Conservation (phyloP, 2,329 filamentous ascomycete species). For the Fusarium vanettenii region DNA sequence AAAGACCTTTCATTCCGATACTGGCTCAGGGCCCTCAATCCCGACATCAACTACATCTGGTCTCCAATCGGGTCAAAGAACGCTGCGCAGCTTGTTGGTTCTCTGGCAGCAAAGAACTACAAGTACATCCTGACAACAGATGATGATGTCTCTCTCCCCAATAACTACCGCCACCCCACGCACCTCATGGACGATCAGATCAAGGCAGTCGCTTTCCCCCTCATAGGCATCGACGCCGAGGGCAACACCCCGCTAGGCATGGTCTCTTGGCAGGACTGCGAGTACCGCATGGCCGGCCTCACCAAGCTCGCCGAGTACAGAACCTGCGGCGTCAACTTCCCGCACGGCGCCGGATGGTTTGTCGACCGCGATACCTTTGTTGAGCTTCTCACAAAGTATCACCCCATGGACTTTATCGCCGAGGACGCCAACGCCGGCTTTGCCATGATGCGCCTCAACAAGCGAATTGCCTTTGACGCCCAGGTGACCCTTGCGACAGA, state of each 20-base stretch:
- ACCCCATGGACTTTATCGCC: slow-evolving; percentile 20
- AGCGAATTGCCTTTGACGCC: slow-evolving; percentile 11
- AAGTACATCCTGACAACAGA: slow-evolving; percentile 17
- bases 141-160: slow-evolving; percentile 15
- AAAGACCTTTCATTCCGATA: slow-evolving; percentile 17
- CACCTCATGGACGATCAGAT: slow-evolving; percentile 16
- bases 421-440: slow-evolving; percentile 22
- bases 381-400: slow-evolving; percentile 3
- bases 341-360: slow-evolving; percentile 21
- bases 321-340: slow-evolving; percentile 15
- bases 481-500: slow-evolving; percentile 14
- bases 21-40: slow-evolving; percentile 17
- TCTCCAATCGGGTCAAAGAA: slow-evolving; percentile 23
- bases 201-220: slow-evolving; percentile 12
- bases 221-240: slow-evolving; percentile 6
- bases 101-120: slow-evolving; percentile 16
- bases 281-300: slow-evolving; percentile 17
- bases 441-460: slow-evolving; percentile 11
- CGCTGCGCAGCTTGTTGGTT: slow-evolving; percentile 20
- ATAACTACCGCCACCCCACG: slow-evolving; percentile 15
- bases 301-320: slow-evolving; percentile 17
- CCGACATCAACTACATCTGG: slow-evolving; percentile 23
- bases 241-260: slow-evolving; percentile 4
- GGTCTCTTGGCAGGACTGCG: slow-evolving; percentile 15
- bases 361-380: slow-evolving; percentile 15